Evolutionary conservation across 768 basidiomycete species (phyloP), one percentile per base, ranked within the genome.

Genomic region (Mycena belliarum): DNA sequence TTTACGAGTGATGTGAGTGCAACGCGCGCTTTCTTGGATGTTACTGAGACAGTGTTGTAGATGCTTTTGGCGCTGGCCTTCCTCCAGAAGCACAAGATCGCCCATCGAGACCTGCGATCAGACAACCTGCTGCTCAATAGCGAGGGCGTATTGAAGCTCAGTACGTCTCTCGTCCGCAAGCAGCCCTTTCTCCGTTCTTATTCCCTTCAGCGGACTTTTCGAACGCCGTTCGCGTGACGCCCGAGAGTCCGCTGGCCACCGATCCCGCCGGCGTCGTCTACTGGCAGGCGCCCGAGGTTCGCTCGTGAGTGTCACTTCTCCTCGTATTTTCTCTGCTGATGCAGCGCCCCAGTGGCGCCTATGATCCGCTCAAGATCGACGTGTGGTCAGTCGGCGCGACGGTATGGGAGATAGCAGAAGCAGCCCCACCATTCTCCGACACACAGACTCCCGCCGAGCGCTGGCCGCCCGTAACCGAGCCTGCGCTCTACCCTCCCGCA

Each of bases 261-360:
- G 89, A 90, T 32, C 69, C 72, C 23, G 88, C 83, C 4, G 91
- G 91, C 8, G 89, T 93, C 20, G 69, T 84, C 20, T 92, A 86
- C 73, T 93, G 91, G 91, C 91, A 92, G 80, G 88, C 90, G 23
- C 91, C 91, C 25, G 90, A 92, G 73, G 79, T 91, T 62, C 81
- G 89, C 73, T 76, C 69, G 89, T 90, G 68, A 66, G 87, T 70
- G 18, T 6, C 6, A 21, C 20, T n/a, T 7, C 32, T 11, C 43
- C 6, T n/a, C 24, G 37, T 26, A 29, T 32, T 51, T 28, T 37
- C 42, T 43, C 61, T 21, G 65, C 26, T 46, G 45, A 46, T 46
- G 1, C 11, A 68, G 49, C 15, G 18, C 55, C 55, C 23, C 29
- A 88, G 87, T 49, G 85, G 87, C 12, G 75, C 85, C 0, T 92